A percentile compares a stretch with the other conserved stretches of the same genome.
These are phyloP conservation scores for Toxicodendron radicans DNA, from an alignment of 345 rosid genomes.

Conservation along the genomic window DNA sequence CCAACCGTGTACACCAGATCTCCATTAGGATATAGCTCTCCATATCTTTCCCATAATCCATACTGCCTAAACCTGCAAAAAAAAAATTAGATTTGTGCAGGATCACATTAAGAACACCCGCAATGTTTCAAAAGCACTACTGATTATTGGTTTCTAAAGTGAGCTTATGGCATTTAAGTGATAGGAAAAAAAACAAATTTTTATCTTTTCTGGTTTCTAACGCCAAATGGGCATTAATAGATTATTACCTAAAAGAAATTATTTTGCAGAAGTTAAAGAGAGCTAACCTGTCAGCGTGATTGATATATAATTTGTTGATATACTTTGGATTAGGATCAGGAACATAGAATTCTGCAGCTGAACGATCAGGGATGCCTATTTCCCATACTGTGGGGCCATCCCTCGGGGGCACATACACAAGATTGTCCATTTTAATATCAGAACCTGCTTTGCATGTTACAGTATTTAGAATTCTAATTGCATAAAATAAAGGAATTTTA, in stretches of 20 bases:
- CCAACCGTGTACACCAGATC: slow-evolving; percentile 68
- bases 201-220: too few species aligned
- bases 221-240: too few species aligned
- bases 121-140: too few species aligned
- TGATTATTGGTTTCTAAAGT: too few species aligned
- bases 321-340: slow-evolving; percentile 75
- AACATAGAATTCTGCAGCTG: slow-evolving; percentile 71
- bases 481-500: background rate
- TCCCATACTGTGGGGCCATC: slow-evolving; percentile 87
- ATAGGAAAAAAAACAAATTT: too few species aligned
- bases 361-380: slow-evolving; percentile 78
- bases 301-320: slow-evolving; percentile 57
- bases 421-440: slow-evolving; percentile 44
- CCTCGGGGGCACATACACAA: slow-evolving; percentile 61
- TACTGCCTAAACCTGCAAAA: slow-evolving; percentile 72
- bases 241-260: too few species aligned
- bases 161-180: too few species aligned
- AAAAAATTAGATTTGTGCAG: background rate
- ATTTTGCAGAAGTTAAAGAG: too few species aligned
- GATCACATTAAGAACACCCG: too few species aligned
- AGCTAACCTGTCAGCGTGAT: slow-evolving; percentile 56
- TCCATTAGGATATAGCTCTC: slow-evolving; percentile 54
- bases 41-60: slow-evolving; percentile 82
- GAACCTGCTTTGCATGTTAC: slow-evolving; percentile 35
- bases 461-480: background rate